Conservation (phyloP, 2,329 filamentous ascomycete species). For the Microcyclosporella mali region DNA sequence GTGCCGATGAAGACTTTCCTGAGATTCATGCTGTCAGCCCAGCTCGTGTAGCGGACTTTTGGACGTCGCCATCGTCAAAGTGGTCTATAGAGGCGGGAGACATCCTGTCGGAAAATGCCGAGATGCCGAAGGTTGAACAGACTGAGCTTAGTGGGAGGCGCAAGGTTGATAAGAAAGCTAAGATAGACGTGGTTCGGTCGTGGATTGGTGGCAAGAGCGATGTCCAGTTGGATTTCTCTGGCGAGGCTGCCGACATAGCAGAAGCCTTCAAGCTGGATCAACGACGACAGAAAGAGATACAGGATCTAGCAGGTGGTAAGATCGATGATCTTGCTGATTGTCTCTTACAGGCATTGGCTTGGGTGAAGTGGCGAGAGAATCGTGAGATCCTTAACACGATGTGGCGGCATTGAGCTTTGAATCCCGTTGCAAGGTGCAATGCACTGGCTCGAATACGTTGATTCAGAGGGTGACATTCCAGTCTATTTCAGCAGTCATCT, state of each 20-base stretch:
- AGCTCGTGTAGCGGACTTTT: slow-evolving; percentile 51
- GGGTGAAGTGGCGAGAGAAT: slow-evolving; percentile 68
- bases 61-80: slow-evolving; percentile 31
- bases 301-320: slow-evolving; percentile 43
- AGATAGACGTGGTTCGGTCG: slow-evolving; percentile 56
- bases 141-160: slow-evolving; percentile 15
- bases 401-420: no score
- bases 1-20: slow-evolving; percentile 33
- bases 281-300: slow-evolving; percentile 22
- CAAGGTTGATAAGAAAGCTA: slow-evolving; percentile 50
- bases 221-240: slow-evolving; percentile 26
- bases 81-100: background rate
- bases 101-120: no score
- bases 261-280: slow-evolving; percentile 27
- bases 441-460: no score
- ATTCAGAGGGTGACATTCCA: no score
- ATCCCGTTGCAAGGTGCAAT: no score
- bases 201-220: slow-evolving; percentile 41
- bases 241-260: slow-evolving; percentile 34
- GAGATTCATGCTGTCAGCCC: slow-evolving; percentile 49
- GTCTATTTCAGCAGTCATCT: no score
- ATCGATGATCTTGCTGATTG: slow-evolving; percentile 78
- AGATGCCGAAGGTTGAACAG: no score
- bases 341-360: slow-evolving; percentile 69
- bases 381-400: background rate